A percentile compares a stretch with the other conserved stretches of the same genome.
Conservation (phyloP, 805 yeast genomes). For the Barnettozyma californica region DNA sequence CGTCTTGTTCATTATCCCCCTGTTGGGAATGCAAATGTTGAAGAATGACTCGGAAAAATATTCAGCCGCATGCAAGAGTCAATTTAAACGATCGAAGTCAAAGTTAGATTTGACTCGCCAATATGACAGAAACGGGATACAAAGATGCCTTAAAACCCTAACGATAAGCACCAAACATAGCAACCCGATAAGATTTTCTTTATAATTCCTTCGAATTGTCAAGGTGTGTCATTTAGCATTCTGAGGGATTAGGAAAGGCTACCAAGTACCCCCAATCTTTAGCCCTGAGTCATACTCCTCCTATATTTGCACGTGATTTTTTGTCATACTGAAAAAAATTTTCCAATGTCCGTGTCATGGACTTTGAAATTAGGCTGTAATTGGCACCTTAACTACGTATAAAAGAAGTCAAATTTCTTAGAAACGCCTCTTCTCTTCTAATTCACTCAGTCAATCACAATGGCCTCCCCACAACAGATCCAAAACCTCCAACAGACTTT, state of each 20-base stretch:
- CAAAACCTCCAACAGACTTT: conserved; percentile 47
- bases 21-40: too few relatives aligned
- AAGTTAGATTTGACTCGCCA: background rate
- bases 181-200: background rate
- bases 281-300: conserved; percentile 1
- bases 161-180: background rate
- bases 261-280: background rate
- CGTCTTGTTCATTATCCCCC: too few relatives aligned
- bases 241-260: background rate
- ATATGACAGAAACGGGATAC: background rate
- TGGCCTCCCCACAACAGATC: conserved; percentile 70
- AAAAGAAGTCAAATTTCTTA: background rate
- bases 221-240: background rate
- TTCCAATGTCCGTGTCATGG: background rate
- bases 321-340: conserved; percentile 3
- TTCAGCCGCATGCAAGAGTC: background rate
- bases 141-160: background rate
- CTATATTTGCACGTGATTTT: conserved; percentile 7
- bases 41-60: background rate
- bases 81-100: background rate
- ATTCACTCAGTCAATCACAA: conserved; percentile 20
- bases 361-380: conserved; percentile 1
- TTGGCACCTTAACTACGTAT: background rate
- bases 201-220: background rate
- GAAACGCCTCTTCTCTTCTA: background rate